phyloP scores from a whole-genome alignment of 2,329 filamentous ascomycete genomes.

The Canariomyces notabilis region DNA sequence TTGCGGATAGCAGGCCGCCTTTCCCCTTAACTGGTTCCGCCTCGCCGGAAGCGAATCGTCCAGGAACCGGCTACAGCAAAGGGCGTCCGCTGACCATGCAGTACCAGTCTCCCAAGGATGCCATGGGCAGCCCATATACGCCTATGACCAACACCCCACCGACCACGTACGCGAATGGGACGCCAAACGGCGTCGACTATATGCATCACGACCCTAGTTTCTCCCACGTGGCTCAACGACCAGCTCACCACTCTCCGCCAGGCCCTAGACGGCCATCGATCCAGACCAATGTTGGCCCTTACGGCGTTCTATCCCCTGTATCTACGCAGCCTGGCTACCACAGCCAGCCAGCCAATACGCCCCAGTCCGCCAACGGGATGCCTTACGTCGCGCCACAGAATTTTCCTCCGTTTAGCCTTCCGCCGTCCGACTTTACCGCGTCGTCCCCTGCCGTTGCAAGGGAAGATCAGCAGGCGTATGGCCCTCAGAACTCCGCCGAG shows the following conservation, averaged over 20 bases:
- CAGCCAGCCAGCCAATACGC: slow-evolving; percentile 41
- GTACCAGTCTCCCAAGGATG: slow-evolving; percentile 44
- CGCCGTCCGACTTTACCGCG: slow-evolving; percentile 53
- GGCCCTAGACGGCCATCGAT: slow-evolving; percentile 42
- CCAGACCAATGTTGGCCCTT: slow-evolving; percentile 44
- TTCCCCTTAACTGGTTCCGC: slow-evolving; percentile 39
- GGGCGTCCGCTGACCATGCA: slow-evolving; percentile 37
- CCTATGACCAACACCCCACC: slow-evolving; percentile 43
- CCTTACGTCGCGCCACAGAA: slow-evolving; percentile 55
- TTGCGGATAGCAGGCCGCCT: slow-evolving; percentile 36
- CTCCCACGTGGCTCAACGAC: slow-evolving; percentile 25
- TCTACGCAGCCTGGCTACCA: slow-evolving; percentile 46
- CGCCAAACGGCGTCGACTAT: slow-evolving; percentile 40
- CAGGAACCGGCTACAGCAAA: slow-evolving; percentile 39
- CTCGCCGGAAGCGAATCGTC: slow-evolving; percentile 45
- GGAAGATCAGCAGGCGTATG: slow-evolving; percentile 34
- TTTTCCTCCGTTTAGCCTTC: slow-evolving; percentile 58
- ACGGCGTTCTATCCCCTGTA: slow-evolving; percentile 50
- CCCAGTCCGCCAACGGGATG: slow-evolving; percentile 37
- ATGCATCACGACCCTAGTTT: slow-evolving; percentile 38
- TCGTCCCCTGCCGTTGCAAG: slow-evolving; percentile 35
- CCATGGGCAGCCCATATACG: slow-evolving; percentile 42
- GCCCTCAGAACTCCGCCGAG: slow-evolving; percentile 36
- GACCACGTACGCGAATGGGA: slow-evolving; percentile 32
- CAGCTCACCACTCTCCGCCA: slow-evolving; percentile 38